These are phyloP conservation scores for Trametes pubescens DNA, from an alignment of 1,284 basidiomycete genomes.

Conservation along the genomic window DNA sequence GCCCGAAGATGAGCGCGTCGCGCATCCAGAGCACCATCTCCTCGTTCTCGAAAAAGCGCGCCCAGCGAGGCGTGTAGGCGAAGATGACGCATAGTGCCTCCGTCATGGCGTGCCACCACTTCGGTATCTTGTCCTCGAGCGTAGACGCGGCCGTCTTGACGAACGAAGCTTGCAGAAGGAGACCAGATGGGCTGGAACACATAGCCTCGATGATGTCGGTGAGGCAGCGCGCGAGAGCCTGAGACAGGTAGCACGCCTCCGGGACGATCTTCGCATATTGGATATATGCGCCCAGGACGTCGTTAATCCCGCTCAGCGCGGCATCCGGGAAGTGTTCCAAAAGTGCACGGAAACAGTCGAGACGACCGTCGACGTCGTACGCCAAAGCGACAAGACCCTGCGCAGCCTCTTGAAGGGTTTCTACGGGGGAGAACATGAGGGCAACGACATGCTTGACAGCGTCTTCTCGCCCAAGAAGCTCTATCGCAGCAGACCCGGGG, in stretches of 20 bases:
- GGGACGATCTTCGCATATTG: conserved; percentile 69
- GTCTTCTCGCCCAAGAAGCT: conserved; percentile 59
- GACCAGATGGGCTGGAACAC: conserved; percentile 74
- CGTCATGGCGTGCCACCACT: conserved; percentile 87
- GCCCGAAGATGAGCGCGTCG: conserved; percentile 91
- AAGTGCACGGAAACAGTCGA: conserved; percentile 85
- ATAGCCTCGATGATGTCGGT: conserved; percentile 91
- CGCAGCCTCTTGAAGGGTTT: conserved; percentile 74
- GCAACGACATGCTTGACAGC: conserved; percentile 66
- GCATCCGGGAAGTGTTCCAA: conserved; percentile 70
- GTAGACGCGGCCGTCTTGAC: conserved; percentile 54
- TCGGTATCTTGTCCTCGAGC: conserved; percentile 63
- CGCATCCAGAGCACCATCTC: conserved; percentile 97
- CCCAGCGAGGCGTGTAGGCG: conserved; percentile 83
- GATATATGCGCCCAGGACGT: conserved; percentile 73
- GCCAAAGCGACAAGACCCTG: conserved; percentile 82
- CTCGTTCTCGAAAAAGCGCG: conserved; percentile 77
- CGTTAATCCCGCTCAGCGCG: conserved; percentile 73
- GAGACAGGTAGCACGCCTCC: conserved; percentile 87
- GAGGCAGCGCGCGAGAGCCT: conserved; percentile 88
- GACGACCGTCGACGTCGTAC: conserved; percentile 85
- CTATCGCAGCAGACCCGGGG: conserved; percentile 55
- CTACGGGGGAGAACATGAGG: conserved; percentile 84
- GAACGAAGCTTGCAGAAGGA: conserved; percentile 69
- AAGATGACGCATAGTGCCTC: conserved; percentile 85